Evolutionary conservation across 164 flowering plant species (phyloP), one percentile per base, ranked within the genome.

Genomic region (Hamamelis virginiana): DNA sequence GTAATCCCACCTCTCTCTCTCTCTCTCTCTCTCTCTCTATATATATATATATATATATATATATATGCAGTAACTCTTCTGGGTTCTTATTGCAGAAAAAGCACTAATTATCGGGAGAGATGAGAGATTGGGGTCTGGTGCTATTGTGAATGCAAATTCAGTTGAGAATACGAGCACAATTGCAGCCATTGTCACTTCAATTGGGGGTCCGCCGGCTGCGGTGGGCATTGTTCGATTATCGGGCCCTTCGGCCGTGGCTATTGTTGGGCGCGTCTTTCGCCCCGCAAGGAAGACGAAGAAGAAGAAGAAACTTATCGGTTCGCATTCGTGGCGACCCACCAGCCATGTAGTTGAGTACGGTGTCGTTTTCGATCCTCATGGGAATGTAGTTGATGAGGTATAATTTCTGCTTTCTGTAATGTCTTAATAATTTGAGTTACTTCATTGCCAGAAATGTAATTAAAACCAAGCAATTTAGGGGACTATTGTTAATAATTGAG

Each of bases 271-370:
- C 13, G 82, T 95, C 8, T 92, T 92, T 72, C 80, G 76, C 13
- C 89, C 97, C 0, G 67, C 67, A 13, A 67, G 60, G 67, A 81
- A 72, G 56, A 81, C 72, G 8, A 68, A 27, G 76, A 81, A 71
- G 67, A 81, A 68, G 65, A 74, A 56, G 78, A 80, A 76, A 28
- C 55, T 25, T 21, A n/a, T 33, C 0, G 65, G 66, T 53, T 65
- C 68, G 8, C 23, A 5, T 67, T 65, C 38, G 8, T 91, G 97
- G 99, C 76, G 67, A 53, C 99, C 99, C 19, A 81, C 76, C 28
- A 91, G 90, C 70, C 99, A 92, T 80, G 85, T 83, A 64, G 93
- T 95, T 9, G 96, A 92, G 76, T 92, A 95, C 51, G 99, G 99
- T 57, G 74, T 86, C 59, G 96, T 89, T 65, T 70, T 77, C 5